Base-by-base conservation (phyloP, 805 yeast genomes). In the Myxozyma sirexii region DNA sequence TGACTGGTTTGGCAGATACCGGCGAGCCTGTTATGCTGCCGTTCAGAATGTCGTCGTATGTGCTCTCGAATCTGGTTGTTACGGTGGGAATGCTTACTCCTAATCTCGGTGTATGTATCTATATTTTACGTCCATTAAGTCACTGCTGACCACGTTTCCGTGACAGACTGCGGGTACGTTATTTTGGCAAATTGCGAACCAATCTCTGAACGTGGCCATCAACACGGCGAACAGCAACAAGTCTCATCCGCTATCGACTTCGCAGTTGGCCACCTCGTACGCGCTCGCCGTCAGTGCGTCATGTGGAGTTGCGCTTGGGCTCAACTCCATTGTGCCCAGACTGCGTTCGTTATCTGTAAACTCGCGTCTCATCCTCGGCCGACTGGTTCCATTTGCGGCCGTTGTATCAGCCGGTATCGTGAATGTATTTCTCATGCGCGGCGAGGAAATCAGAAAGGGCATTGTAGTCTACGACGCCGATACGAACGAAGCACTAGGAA, bases 21-120 rank as follows among this genome's bases (percentile, higher is more conserved):
- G 97, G 97, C 0, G 94, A 90, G 69, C 88, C 96, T 0, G 97
- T 94, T 12, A 72, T 89, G 29, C 78, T 94, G 56, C 99, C 99
- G 2, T 94, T 94, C 76, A 83, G 99, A 75, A 94, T 94, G 99
- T 90, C 97, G 24, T 87, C 93, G 33, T 90, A 94, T 77, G 99
- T 94, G 17, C 77, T 94, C 55, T 90, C 97, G 10, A 94, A 94
- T 74, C 76, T 94, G 74, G 93, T 93, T 23, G 98, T 94, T 51
- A 93, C 98, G 4, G 93, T 88, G 2, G 99, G 99, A 66, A 94
- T 94, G 99, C 81, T 94, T 66, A 93, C 97, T 1, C 99, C 99
- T 6, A 88, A 88, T 57, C 74, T 94, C 71, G 96, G 96, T 8
- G 64, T 61, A 57, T 13, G 62, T 24, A 6, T 24, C 27, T 27